Conservation (phyloP, 1,284 basidiomycete species). For the Moniliophthora roreri region DNA sequence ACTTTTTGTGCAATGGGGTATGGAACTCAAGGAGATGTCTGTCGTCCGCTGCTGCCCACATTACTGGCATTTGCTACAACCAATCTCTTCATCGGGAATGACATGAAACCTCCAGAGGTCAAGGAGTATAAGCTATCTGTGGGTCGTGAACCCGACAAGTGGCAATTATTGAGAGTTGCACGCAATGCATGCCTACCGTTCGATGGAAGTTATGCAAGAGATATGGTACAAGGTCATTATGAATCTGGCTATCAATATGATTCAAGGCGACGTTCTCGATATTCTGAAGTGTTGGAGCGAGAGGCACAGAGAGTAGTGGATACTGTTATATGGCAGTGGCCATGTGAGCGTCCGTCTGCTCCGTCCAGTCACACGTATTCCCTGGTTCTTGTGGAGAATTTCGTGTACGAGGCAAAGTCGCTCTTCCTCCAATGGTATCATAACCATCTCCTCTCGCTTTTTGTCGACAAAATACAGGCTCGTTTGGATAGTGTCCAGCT, state of each 20-base stretch:
- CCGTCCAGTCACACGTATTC: too few species aligned
- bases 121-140: neutral
- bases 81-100: neutral
- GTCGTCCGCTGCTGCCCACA: neutral
- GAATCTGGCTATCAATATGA: neutral
- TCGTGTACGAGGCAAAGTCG: neutral
- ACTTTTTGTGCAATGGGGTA: constrained; percentile 8
- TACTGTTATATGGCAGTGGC: neutral
- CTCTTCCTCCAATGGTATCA: neutral
- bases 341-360: neutral
- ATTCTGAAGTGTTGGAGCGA: neutral
- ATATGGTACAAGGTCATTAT: neutral
- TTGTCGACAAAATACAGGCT: neutral
- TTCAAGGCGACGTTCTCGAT: neutral
- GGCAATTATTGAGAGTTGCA: neutral
- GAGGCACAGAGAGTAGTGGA: neutral
- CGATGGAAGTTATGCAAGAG: neutral
- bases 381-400: neutral
- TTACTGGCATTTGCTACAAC: neutral
- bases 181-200: neutral
- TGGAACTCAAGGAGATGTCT: neutral
- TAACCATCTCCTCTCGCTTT: neutral
- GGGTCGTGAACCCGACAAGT: neutral
- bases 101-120: neutral
- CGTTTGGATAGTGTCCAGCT: neutral